Evolutionary conservation across 441 rosid genomes (phyloP), one percentile per base, ranked within the genome.

Genomic region (Populus hybrid): DNA sequence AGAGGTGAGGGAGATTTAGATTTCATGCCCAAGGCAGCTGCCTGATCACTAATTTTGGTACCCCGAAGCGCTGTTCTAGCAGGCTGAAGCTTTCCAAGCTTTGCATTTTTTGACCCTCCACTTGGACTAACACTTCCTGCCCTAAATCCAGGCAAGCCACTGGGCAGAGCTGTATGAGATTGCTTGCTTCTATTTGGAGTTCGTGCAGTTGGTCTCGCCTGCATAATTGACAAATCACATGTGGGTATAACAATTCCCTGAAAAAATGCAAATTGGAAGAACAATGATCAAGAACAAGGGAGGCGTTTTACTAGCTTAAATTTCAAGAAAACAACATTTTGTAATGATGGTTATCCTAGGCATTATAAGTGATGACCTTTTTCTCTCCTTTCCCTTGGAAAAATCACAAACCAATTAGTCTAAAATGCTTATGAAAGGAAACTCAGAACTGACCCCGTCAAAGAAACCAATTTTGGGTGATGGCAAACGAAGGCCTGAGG

Each of bases 391-490:
- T 26, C 3, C 64, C 33, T 26, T 1, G 21, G 28, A 28, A 64
- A 83, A 74, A 76, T 10, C 75, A 68, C 33, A 28, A 66, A 42
- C 42, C 20, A 56, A 53, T 33, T 53, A 73, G 36, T 45, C 40
- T 28, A 67, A 28, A 68, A 42, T 6, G 80, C 70, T 67, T 73
- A 72, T n/a, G 42, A 77, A 77, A 68, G 42, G 45, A 76, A 81
- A 76, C 59, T 68, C 42, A 69, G 64, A 79, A 86, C 98, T 91
- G 72, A 93, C 99, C 93, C 97, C 98, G 71, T 97, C 99, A 87
- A 97, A 97, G 88, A 87, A 94, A 80, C 99, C 99, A 74, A 94
- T 78, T 82, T 93, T 94, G 73, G 99, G 99, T 73, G 98, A 92
- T 75, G 99, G 99, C 91, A 94, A 81, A 28, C 98, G 86, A 68